Conservation (phyloP, 148 eudicot genomes). For the Amaranthus hypochondriacus region DNA sequence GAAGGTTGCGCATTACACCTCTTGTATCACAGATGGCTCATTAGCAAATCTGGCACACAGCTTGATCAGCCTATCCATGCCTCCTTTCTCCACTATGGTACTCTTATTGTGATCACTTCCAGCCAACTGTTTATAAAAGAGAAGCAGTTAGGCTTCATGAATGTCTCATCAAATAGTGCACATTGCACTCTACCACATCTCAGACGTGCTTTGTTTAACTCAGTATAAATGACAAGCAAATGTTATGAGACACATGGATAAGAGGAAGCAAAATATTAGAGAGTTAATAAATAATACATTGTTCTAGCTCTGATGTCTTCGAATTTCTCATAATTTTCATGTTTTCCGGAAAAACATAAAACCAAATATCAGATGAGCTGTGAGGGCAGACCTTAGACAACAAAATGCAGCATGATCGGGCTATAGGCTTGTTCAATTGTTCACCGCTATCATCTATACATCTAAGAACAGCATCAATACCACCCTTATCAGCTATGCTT, state of each 20-base stretch:
- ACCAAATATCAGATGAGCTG: background rate
- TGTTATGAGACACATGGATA: too few species aligned
- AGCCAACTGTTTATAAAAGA: conserved; percentile 60
- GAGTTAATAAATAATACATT: too few species aligned
- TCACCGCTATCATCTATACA: conserved; percentile 81
- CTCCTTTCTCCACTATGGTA: conserved; percentile 73
- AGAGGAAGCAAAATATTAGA: too few species aligned
- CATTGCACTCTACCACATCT: background rate
- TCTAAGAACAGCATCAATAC: conserved; percentile 69
- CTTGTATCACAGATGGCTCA: conserved; percentile 86
- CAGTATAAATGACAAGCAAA: too few species aligned
- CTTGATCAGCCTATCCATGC: conserved; percentile 70
- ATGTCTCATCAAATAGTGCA: background rate
- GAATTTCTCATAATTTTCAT: too few species aligned
- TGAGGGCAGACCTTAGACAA: conserved; percentile 56
- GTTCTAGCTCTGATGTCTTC: too few species aligned
- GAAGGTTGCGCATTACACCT: conserved; percentile 40
- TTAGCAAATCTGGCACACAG: conserved; percentile 65
- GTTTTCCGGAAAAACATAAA: background rate
- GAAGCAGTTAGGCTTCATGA: conserved; percentile 1
- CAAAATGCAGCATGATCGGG: conserved; percentile 68
- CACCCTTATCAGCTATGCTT: conserved; percentile 75
- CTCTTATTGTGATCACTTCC: conserved; percentile 87
- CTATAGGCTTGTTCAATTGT: conserved; percentile 57
- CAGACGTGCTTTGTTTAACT: too few species aligned